Percentiles rank a stretch among this genome's conserved stretches.
Evolutionary conservation across 1,284 basidiomycete genomes (phyloP).

Genomic region (Ganoderma lucidum): DNA sequence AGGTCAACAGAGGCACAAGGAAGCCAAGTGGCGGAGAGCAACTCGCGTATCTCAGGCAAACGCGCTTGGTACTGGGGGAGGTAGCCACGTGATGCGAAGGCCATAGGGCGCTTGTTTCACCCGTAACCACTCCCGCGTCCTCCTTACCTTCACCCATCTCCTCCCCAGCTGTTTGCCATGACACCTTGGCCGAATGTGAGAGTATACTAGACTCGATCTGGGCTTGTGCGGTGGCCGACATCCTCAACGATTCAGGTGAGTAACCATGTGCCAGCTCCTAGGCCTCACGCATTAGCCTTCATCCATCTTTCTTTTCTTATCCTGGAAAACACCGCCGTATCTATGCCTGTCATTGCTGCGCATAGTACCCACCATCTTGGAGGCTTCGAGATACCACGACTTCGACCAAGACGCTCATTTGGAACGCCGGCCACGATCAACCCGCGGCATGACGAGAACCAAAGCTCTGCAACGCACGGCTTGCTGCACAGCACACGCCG

Average conservation of each 20-base stretch:
- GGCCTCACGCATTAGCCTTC: not conserved
- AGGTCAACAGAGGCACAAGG: not conserved
- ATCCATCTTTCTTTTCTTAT: too few relatives aligned
- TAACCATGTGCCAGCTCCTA: not conserved
- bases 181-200: too few relatives aligned
- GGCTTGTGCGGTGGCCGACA: not conserved
- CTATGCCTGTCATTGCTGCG: not conserved
- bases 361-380: not conserved
- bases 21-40: constrained; percentile 4
- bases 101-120: not conserved
- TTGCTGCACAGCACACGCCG: too few relatives aligned
- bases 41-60: not conserved
- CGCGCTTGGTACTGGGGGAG: not conserved
- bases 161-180: not conserved
- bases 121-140: not conserved
- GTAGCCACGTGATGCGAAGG: not conserved
- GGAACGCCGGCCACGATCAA: not conserved
- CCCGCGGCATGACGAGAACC: too few relatives aligned
- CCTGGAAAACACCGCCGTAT: not conserved
- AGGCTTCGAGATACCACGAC: not conserved
- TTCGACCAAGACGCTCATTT: not conserved
- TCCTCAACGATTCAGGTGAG: not conserved
- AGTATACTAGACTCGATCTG: not conserved
- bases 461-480: too few relatives aligned
- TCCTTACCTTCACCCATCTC: not conserved